Percentiles rank a stretch among this genome's conserved stretches.
These are phyloP conservation scores for Coleophoma crateriformis DNA, from an alignment of 2,329 filamentous ascomycete genomes.

Conservation along the genomic window DNA sequence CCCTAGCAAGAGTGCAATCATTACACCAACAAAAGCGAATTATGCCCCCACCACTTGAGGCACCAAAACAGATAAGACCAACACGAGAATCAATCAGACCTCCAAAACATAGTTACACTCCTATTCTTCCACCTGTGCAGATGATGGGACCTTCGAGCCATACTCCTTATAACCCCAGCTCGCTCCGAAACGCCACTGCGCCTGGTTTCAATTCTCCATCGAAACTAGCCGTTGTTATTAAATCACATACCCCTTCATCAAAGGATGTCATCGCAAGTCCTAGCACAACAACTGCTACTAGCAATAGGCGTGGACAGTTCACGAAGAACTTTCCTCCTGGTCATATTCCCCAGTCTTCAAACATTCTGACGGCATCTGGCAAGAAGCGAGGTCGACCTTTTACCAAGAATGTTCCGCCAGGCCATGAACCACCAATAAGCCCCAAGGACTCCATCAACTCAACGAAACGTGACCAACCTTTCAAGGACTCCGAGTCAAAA, in stretches of 20 bases:
- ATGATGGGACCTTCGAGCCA: background rate
- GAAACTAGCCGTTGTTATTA: background rate
- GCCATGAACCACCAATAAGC: background rate
- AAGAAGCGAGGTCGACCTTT: background rate
- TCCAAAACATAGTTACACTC: no score
- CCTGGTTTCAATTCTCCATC: background rate
- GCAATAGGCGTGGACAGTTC: conserved; percentile 4
- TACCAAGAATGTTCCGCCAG: background rate
- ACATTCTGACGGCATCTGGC: no score
- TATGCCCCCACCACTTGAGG: background rate
- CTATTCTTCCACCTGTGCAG: no score
- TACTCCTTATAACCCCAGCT: background rate
- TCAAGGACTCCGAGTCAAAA: background rate
- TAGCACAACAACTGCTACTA: background rate
- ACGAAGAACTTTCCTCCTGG: background rate
- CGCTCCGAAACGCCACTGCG: background rate
- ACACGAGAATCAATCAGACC: no score
- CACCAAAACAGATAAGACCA: background rate
- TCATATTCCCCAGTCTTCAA: background rate
- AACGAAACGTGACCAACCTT: conserved; percentile 17
- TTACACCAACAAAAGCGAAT: background rate
- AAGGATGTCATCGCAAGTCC: no score
- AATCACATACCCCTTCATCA: background rate
- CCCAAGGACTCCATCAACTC: background rate
- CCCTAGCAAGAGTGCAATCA: conserved; percentile 2